Base-by-base conservation (phyloP, 2,329 filamentous ascomycete species). In the Monosporascus ibericus region DNA sequence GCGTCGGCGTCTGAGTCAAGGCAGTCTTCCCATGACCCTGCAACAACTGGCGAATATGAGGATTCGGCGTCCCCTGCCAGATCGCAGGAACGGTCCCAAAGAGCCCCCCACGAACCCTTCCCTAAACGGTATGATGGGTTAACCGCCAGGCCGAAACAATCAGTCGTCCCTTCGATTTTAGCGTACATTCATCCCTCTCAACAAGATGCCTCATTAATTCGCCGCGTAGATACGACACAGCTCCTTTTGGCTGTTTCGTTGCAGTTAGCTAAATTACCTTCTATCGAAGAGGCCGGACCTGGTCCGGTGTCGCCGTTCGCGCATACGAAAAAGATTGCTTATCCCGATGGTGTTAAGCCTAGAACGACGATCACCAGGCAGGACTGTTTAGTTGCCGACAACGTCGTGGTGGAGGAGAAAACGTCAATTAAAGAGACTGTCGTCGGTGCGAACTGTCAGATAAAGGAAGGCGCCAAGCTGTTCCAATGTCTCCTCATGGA, bases 401-500 rank as follows among this genome's bases (percentile, higher is more conserved):
- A 96, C 64, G 90, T 95, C 40, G 90, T 85, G 1, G 85, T 97
- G 0, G 89, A 92, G 64, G 89, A 92, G 62, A 92, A 92, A 68
- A 86, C 84, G 24, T 87, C 91, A n/a, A 88, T 99, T 72, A 96
- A 96, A 69, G 90, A 96, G 70, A 87, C 80, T 38, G 90, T 96
- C 30, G 83, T 99, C 40, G 94, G 94, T 3, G 84, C 89, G 5
- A 90, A 90, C 61, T 95, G 90, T 68, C 86, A 88, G 62, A 92
- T 99, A 58, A 85, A 86, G 56, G 85, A 87, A 60, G 90, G 91
- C n/a, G 90, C 88, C 30, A 88, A 92, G 59, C 72, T 99, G 44
- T 85, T 84, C n/a, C 82, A 92, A 58, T 97, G 92, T 69, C 71
- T 97, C 47, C 74, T 97, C 20, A 96, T 97, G 90, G 92, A 97